A percentile compares a stretch with the other conserved stretches of the same genome.
Evolutionary conservation across 2,329 filamentous ascomycete genomes (phyloP).

Genomic region (Parascedosporium putredinis): DNA sequence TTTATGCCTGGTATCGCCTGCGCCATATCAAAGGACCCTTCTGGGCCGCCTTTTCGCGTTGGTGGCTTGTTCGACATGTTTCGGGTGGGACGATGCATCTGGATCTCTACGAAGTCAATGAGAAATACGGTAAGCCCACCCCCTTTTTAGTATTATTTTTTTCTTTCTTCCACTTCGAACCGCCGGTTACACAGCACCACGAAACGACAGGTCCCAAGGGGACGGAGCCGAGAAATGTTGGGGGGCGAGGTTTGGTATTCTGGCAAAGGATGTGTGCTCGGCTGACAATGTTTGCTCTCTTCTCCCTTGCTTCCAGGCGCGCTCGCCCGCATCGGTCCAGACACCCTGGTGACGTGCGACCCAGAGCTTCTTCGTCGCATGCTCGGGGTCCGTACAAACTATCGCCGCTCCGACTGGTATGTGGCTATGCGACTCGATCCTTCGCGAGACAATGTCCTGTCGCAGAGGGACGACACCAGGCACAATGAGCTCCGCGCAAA

Average conservation of each 20-base stretch:
- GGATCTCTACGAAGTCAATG: conserved; percentile 23
- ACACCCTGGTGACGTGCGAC: conserved; percentile 29
- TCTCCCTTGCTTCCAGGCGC: conserved; percentile 15
- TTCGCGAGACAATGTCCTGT: conserved; percentile 42
- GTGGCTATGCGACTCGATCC: conserved; percentile 40
- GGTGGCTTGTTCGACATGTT: conserved; percentile 25
- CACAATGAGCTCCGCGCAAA: conserved; percentile 33
- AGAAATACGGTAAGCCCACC: conserved; percentile 27
- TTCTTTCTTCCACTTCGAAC: conserved; percentile 9
- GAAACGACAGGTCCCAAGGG: neutral
- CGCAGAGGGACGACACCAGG: conserved; percentile 32
- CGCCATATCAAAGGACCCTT: conserved; percentile 29
- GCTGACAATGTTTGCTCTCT: neutral
- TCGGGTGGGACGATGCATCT: conserved; percentile 22
- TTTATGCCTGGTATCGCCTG: conserved; percentile 22
- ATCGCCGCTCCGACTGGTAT: conserved; percentile 33
- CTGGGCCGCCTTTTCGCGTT: conserved; percentile 26
- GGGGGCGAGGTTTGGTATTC: neutral
- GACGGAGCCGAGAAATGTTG: neutral
- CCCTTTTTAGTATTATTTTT: no score
- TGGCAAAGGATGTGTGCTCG: neutral
- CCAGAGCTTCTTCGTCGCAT: conserved; percentile 27
- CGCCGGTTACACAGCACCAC: neutral
- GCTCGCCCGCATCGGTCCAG: conserved; percentile 32
- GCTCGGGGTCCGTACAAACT: conserved; percentile 24